Base-by-base conservation (phyloP, 306 rosid genomes). In the Trifolium repens region DNA sequence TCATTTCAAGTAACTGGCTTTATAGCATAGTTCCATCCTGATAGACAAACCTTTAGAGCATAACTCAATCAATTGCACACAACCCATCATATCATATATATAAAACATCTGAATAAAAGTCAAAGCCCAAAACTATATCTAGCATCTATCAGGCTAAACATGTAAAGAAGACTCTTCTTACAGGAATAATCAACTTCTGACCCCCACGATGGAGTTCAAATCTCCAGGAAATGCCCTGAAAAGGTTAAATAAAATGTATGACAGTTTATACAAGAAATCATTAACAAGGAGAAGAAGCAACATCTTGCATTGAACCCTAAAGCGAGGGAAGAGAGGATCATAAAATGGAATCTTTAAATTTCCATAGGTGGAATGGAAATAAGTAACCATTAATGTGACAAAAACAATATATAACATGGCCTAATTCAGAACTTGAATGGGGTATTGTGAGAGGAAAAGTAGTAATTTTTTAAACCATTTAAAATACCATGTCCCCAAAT, bases 181-280 rank as follows among this genome's bases (percentile, higher is more conserved):
- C 99, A 19, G 98, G 99, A 82, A 90, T 30, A 71, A 92, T 79
- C 74, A 96, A 80, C 89, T 92, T 96, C 79, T 96, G 99, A 49
- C 96, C 97, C 49, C 97, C 96, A 0, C 99, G 97, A 72, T 84
- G 87, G 87, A 92, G 81, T 81, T 96, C 96, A 65, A 96, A 78
- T 82, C 82, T 96, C 99, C 97, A 92, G 81, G 67, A 85, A 79
- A 90, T 85, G 43, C 97, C 99, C 99, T 94, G 98, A 64, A 84
- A 84, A 66, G 62, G 35, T 55, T 64, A 27, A 73, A 82, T 62
- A 69, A 40, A 68, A 19, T 70, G 63, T 40, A 79, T 59, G 76
- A 53, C 19, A 58, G 69, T 58, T 66, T 60, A 74, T 32, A 35
- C 15, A 58, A 72, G 59, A 76, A 75, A 71, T 47, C 60, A 26